Base-by-base conservation (phyloP, 179 eudicot genomes). In the Patellifolia procumbens region DNA sequence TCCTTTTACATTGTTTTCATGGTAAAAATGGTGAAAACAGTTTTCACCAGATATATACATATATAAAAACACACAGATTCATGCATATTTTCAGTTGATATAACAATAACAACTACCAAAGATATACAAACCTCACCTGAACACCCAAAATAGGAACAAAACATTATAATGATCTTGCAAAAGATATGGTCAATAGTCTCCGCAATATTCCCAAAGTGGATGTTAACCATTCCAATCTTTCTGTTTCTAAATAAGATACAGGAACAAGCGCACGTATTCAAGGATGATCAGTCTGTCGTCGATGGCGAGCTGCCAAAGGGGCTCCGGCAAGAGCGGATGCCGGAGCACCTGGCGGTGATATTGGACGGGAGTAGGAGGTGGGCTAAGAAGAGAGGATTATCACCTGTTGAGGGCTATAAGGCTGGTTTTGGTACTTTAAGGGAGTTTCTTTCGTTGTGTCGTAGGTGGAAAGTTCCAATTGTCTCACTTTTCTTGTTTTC, bases 321-420 rank as follows among this genome's bases (percentile, higher is more conserved):
- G 15, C 81, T 87, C 16, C 83, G 71, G 52, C 46, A 79, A 12
- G 91, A 89, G 74, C 20, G 62, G 63, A 81, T 88, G 91, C 93
- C 93, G 48, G 34, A 45, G 2, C 93, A 89, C 68, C 80, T 89
- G 70, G 93, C 93, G n/a, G 82, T 85, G 32, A 83, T 88, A 28
- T 74, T 83, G 86, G 93, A 89, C 31, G 93, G 93, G 29, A 89
- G 80, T 78, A 79, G 91, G 74, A 85, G 93, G 74, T 89, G 93
- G 93, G 90, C 91, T 31, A 82, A 77, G 72, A 48, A 60, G 75
- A 85, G 78, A 70, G 90, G 89, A 0, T 63, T 83, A 16, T 72
- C 64, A 2, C 29, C 45, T 31, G 76, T 68, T 39, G 77, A 73
- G 73, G 91, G 93, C 9, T 82, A 89, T 75, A 63, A 74, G 26